Percentiles rank a stretch among this genome's conserved stretches.
These are phyloP conservation scores for Rutstroemia sp. DNA, from an alignment of 2,329 filamentous ascomycete genomes.

Conservation along the genomic window DNA sequence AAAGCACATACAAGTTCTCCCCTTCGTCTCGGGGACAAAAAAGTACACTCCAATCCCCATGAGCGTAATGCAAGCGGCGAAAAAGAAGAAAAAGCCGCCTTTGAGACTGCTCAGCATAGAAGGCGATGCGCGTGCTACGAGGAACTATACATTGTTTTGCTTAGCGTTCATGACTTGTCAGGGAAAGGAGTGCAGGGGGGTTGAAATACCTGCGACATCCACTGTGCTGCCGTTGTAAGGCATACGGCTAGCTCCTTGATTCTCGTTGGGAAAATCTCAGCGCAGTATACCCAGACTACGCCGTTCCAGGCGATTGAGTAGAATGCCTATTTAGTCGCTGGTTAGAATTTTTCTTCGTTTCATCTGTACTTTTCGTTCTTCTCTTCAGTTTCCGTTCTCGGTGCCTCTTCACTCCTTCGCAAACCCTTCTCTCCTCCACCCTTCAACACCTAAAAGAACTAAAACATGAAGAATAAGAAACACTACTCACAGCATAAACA, in stretches of 20 bases:
- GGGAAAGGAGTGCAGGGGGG: neutral
- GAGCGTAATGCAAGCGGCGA: conserved; percentile 59
- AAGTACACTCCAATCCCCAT: conserved; percentile 62
- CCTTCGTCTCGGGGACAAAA: conserved; percentile 67
- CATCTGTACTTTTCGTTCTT: neutral
- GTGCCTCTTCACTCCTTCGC: too few relatives aligned
- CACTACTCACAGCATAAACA: conserved; percentile 16
- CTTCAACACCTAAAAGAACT: neutral
- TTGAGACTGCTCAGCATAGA: conserved; percentile 15
- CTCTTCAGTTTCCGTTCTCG: neutral
- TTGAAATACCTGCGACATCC: conserved; percentile 9
- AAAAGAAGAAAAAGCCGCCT: conserved; percentile 32
- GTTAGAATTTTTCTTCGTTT: neutral
- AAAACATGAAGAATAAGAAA: neutral
- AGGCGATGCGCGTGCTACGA: conserved; percentile 16
- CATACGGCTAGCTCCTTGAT: conserved; percentile 22
- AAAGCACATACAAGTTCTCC: conserved; percentile 40
- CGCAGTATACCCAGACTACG: conserved; percentile 23
- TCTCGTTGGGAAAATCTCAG: conserved; percentile 21
- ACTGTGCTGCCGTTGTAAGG: conserved; percentile 17
- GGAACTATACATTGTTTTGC: conserved; percentile 8
- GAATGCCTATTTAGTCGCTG: conserved; percentile 11
- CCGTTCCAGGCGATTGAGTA: conserved; percentile 25
- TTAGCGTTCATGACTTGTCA: neutral
- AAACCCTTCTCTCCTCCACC: neutral